Base-by-base conservation (phyloP, 75 land plant genomes). In the Pinus albicaulis region DNA sequence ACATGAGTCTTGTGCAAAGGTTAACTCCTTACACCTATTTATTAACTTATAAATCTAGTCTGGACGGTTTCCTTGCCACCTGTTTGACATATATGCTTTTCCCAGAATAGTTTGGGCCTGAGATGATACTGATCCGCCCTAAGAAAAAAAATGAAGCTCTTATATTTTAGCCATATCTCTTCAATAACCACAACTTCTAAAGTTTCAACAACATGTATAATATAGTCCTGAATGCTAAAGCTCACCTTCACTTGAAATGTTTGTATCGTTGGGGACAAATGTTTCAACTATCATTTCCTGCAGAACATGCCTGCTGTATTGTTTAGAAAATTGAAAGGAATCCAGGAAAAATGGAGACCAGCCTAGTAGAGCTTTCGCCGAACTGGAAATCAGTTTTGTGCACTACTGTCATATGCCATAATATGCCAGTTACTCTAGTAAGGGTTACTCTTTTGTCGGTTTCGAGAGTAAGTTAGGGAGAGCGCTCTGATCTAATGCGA, bases 91-190 rank as follows among this genome's bases (percentile, higher is more conserved):
- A 97, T 61, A 97, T 89, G 80, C 99, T 97, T 81, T 97, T 97
- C 41, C 99, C 99, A 55, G 99, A 97, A 80, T 92, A 97, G 80
- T 97, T 97, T 68, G 99, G 99, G 71, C 99, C 99, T 63, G 93
- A 87, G 53, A 97, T 91, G 81, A 97, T 84, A 74, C 86, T 78
- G 22, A 92, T 84, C 55, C 88, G 85, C 60, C 98, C 99, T 97
- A 89, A 70, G 80, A 72, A 61, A 28, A 26, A 68, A 22, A 36
- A 53, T 52, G 41, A 36, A 66, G 48, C n/a, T 38, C 48, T n/a
- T 41, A n/a, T 19, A 41, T 41, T 20, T 66, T 36, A 38, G 41
- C 5, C 14, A 68, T n/a, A 41, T n/a, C n/a, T 60, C 3, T 24
- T 22, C 15, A 73, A 10, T 48, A 71, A 10, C 25, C 69, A 60